Conservation (phyloP, 2,329 filamentous ascomycete genomes). For the Monilinia vaccinii-corymbosi region DNA sequence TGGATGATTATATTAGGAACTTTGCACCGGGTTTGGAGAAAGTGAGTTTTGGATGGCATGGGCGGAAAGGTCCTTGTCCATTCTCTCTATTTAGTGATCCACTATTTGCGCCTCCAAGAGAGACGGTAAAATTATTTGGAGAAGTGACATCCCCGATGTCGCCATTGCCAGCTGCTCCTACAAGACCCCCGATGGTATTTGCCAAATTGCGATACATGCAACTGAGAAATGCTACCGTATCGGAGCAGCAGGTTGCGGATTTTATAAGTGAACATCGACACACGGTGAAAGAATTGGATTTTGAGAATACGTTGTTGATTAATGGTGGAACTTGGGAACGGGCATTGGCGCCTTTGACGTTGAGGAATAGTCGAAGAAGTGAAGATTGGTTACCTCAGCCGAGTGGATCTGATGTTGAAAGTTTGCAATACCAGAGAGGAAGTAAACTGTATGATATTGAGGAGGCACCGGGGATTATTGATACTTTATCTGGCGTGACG, state of each 20-base stretch:
- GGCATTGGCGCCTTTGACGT: constrained; percentile 62
- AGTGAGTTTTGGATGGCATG: constrained; percentile 70
- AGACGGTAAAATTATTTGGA: constrained; percentile 50
- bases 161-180: constrained; percentile 44
- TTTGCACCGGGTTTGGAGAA: constrained; percentile 60
- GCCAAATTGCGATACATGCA: constrained; percentile 58
- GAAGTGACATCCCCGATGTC: constrained; percentile 58
- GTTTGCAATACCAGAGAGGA: constrained; percentile 18
- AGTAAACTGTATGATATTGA: constrained; percentile 21
- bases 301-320: constrained; percentile 64
- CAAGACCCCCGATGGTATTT: constrained; percentile 53
- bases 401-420: constrained; percentile 24
- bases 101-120: constrained; percentile 50
- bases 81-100: constrained; percentile 56
- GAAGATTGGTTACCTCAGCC: constrained; percentile 32
- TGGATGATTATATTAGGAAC: constrained; percentile 69
- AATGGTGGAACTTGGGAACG: constrained; percentile 70
- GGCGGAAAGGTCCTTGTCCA: constrained; percentile 63
- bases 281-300: constrained; percentile 68
- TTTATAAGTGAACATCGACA: constrained; percentile 59
- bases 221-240: constrained; percentile 64
- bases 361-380: constrained; percentile 31
- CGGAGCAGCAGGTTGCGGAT: constrained; percentile 58
- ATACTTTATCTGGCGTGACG: constrained; percentile 15
- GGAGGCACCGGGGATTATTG: constrained; percentile 18